Base-by-base conservation (phyloP, 176 grass and related monocot genomes). In the Cymbopogon citratus region DNA sequence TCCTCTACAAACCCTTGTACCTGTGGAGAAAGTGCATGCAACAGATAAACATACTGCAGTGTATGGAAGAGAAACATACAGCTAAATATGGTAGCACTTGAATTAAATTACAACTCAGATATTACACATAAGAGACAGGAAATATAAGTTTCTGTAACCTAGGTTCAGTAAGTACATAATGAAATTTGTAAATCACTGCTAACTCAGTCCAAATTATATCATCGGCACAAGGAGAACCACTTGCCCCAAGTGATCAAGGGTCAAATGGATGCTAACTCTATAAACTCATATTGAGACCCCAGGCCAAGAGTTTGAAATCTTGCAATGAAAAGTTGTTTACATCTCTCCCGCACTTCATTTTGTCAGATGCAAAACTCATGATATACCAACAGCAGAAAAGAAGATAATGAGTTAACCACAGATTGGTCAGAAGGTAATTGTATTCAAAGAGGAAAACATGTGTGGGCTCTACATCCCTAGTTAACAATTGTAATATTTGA, bases 1-100 rank as follows among this genome's bases (percentile, higher is more conserved):
- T 98, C 96, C 77, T 98, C 90, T 57, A 95, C 88, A 80, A 88
- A 93, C 7, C 96, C 96, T 80, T 93, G 90, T 54, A 98, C 92
- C 95, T 98, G 72, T 59, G 61, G 62, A 65, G 15, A 73, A 28
- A 82, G n/a, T 68, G 14, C 46, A 56, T 24, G 63, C 56, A 63
- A 34, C 33, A 45, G 7, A 85, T 83, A 49, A 87, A 74, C 40
- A 90, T 26, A 60, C 49, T 85, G 33, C 44, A 45, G 21, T 61
- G 5, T 48, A 63, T 19, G 56, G 33, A 56, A 34, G 59, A 63
- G 9, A 77, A 85, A 74, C 40, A 90, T 26, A 48, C 43, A 29
- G 71, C 35, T 59, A 80, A 57, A 76, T 28, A 85, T 63, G 31
- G 5, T 48, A 80, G 15, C 61, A 79, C 67, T 75, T 65, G 62